Percentiles rank a stretch among this genome's conserved stretches.
These are phyloP conservation scores for Rhinocladiella similis DNA, from an alignment of 2,329 filamentous ascomycete species.

Conservation along the genomic window DNA sequence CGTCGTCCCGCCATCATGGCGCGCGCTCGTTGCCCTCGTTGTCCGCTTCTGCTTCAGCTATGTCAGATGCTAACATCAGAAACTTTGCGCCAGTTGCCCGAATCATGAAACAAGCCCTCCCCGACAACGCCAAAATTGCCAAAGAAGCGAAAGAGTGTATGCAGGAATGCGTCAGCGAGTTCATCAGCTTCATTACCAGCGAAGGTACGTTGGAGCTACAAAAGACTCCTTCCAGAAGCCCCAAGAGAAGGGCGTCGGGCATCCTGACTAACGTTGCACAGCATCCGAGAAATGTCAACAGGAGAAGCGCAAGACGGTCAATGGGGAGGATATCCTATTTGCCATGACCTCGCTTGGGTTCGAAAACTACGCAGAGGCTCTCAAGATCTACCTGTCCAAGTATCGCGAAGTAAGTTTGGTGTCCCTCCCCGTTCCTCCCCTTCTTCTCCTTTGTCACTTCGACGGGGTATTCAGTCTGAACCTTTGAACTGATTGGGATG, in stretches of 20 bases:
- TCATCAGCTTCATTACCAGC: constrained; percentile 99
- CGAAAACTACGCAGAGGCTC: constrained; percentile 95
- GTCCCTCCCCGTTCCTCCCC: constrained; percentile 28
- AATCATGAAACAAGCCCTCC: constrained; percentile 97
- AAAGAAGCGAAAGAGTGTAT: constrained; percentile 99
- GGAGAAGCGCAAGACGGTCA: constrained; percentile 98
- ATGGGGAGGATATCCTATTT: constrained; percentile 97
- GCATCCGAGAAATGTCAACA: constrained; percentile 99
- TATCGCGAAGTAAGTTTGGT: constrained; percentile 85
- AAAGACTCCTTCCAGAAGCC: neutral
- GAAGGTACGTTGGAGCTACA: constrained; percentile 66
- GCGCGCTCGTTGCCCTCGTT: constrained; percentile 47
- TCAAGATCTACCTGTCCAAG: constrained; percentile 97
- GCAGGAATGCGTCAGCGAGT: constrained; percentile 99
- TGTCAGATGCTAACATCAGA: constrained; percentile 85
- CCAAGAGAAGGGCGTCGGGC: constrained; percentile 1
- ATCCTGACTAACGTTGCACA: constrained; percentile 44
- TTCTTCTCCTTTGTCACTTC: constrained; percentile 27
- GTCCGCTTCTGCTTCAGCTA: constrained; percentile 31
- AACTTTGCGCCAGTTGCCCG: constrained; percentile 95
- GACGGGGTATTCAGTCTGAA: constrained; percentile 47
- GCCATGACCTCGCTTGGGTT: constrained; percentile 99
- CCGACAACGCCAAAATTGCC: constrained; percentile 97
- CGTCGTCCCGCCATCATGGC: constrained; percentile 33
- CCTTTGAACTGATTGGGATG: constrained; percentile 53